Base-by-base conservation (phyloP, 495 filamentous ascomycete species). In the Opeltia flavorubescens region DNA sequence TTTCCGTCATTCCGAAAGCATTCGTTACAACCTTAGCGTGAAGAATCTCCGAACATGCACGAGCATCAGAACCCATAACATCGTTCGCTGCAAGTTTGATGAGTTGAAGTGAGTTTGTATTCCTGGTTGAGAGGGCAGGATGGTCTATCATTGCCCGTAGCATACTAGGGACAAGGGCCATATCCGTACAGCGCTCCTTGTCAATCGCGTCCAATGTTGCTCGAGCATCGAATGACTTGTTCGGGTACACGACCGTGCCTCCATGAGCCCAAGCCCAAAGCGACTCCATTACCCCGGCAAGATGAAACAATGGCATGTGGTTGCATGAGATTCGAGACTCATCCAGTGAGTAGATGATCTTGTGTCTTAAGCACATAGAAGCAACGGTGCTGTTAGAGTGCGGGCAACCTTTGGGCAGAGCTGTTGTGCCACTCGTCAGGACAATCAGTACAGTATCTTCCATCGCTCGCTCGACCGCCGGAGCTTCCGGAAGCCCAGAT, bases 1-100 rank as follows among this genome's bases (percentile, higher is more conserved):
- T 63, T 50, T 69, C 66, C 4, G 58, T 69, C 66, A 71, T 67
- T 3, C 68, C 68, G 44, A 62, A 70, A 18, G 57, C 55, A 47
- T 59, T 58, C 17, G 59, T 54, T 25, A 57, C 60, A 24, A 50
- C 49, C n/a, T 43, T 50, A 18, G 57, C 56, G 34, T 56, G 61
- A 3, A 66, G 47, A 20, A 63, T 44, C 25, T 59, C 60, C 9
- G 55, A 51, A 36, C 34, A 36, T 2, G 34, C 34, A 36, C 34
- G 5, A 36, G 34, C 34, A 36, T 36, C 5, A 18, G 34, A 36
- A 17, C 34, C 34, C 13, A 53, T 55, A 18, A 62, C 51, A 3
- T 60, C 44, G 17, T 58, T 55, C 9, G 53, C 66, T 30, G 55
- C 61, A 12, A 68, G 31, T 12, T 53, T 47, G 6, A 67, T 49